phyloP scores from a whole-genome alignment of 1,284 basidiomycete species.

The Ceratobasidium sp. region DNA sequence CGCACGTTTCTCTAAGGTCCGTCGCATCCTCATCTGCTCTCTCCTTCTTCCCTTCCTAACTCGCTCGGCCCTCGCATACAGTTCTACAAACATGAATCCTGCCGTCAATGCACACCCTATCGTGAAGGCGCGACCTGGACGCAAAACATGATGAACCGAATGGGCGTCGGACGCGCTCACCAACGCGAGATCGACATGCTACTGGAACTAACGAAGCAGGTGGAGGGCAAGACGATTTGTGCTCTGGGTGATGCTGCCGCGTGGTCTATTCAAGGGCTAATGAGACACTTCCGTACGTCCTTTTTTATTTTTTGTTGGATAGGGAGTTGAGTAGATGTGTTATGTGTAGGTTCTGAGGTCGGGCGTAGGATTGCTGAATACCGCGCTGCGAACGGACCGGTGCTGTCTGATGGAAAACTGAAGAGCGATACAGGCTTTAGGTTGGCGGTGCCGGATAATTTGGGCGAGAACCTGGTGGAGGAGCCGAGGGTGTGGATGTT shows the following conservation, averaged over 20 bases:
- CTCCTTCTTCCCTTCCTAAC: slow-evolving; percentile 11
- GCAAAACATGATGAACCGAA: slow-evolving; percentile 98
- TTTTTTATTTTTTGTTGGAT: neutral
- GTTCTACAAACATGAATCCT: slow-evolving; percentile 99
- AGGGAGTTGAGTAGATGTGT: neutral
- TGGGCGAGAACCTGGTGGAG: slow-evolving; percentile 70
- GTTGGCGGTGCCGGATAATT: slow-evolving; percentile 85
- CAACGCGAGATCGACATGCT: slow-evolving; percentile 98
- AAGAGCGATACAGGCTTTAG: slow-evolving; percentile 78
- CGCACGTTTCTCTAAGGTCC: slow-evolving; percentile 88
- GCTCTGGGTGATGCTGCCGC: slow-evolving; percentile 97
- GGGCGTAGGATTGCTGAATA: slow-evolving; percentile 88
- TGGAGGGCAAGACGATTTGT: slow-evolving; percentile 96
- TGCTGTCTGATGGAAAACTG: slow-evolving; percentile 91
- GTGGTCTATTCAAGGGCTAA: slow-evolving; percentile 97
- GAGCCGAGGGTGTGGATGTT: slow-evolving; percentile 30
- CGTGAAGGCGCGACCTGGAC: slow-evolving; percentile 98
- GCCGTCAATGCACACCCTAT: slow-evolving; percentile 98
- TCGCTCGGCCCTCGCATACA: slow-evolving; percentile 54
- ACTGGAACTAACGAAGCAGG: slow-evolving; percentile 88
- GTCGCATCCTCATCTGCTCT: slow-evolving; percentile 6
- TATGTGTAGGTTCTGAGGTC: slow-evolving; percentile 77
- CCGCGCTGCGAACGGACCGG: slow-evolving; percentile 84
- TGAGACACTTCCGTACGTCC: slow-evolving; percentile 90
- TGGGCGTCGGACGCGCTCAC: slow-evolving; percentile 91